These are phyloP conservation scores for Arctium minus DNA, from an alignment of 129 eudicot genomes.

Conservation along the genomic window DNA sequence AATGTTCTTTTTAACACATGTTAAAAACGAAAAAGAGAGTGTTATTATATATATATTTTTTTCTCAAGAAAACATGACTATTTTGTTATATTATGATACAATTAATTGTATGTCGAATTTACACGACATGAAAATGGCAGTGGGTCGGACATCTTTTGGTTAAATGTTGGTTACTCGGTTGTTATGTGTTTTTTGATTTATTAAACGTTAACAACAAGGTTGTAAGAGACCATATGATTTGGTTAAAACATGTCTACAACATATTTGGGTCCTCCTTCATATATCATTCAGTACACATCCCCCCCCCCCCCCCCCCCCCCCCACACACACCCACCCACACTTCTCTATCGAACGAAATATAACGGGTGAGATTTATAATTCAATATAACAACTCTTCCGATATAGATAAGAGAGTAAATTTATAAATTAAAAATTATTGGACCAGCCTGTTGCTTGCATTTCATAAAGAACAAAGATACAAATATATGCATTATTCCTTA, in stretches of 20 bases:
- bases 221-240: slow-evolving; percentile 20
- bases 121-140: not conserved
- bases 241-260: slow-evolving; percentile 33
- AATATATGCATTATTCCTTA: slow-evolving; percentile 10
- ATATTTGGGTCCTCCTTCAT: slow-evolving; percentile 26
- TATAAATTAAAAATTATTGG: not conserved
- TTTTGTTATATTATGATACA: not conserved
- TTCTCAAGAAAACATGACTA: not conserved
- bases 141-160: slow-evolving; percentile 8
- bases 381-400: not conserved
- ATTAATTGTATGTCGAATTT: not conserved
- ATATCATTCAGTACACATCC: not conserved
- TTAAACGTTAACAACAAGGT: slow-evolving; percentile 26
- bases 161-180: slow-evolving; percentile 16
- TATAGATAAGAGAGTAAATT: not conserved
- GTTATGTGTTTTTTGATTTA: slow-evolving; percentile 1
- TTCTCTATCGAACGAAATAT: not conserved
- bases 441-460: not conserved
- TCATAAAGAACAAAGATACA: not conserved
- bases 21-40: too few species aligned
- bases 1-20: too few species aligned
- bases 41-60: too few species aligned
- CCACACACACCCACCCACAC: too few species aligned
- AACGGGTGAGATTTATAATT: not conserved
- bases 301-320: not conserved